Conservation (phyloP, 768 basidiomycete species). For the Pilatotrama ljubarskyi region DNA sequence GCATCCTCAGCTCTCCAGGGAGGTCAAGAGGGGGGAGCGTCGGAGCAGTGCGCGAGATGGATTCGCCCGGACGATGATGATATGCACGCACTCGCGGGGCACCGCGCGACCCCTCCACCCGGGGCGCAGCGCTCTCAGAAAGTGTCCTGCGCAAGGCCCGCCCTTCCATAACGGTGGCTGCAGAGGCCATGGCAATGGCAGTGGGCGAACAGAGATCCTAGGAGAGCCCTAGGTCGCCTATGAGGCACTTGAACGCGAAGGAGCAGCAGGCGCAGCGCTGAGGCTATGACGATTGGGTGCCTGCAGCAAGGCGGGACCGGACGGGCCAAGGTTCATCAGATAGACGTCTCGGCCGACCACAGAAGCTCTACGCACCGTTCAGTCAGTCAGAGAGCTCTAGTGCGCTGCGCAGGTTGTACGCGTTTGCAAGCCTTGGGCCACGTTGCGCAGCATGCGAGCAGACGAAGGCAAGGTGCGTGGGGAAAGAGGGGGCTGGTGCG, state of each 20-base stretch:
- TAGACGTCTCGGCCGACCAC: neutral
- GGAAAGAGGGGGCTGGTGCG: neutral
- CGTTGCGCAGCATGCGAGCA: neutral
- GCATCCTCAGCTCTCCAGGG: neutral
- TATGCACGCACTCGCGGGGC: neutral
- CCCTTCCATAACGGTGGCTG: neutral
- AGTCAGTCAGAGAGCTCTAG: neutral
- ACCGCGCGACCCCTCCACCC: neutral
- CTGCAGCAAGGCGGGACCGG: neutral
- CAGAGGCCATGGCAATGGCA: neutral
- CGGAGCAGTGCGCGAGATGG: neutral
- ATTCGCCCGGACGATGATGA: neutral
- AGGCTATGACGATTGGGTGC: neutral
- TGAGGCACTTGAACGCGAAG: neutral
- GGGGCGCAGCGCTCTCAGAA: constrained; percentile 1
- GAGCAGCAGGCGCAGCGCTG: neutral
- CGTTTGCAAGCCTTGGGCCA: neutral
- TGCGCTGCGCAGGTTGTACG: neutral
- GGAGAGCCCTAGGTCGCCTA: neutral
- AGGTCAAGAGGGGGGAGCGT: constrained; percentile 4
- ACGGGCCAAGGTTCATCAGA: constrained; percentile 12
- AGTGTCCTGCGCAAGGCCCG: constrained; percentile 7
- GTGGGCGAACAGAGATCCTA: neutral
- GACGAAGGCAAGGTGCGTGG: neutral
- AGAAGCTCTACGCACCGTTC: constrained; percentile 1